Base-by-base conservation (phyloP, 2,329 filamentous ascomycete genomes). In the Botrytis paeoniae region DNA sequence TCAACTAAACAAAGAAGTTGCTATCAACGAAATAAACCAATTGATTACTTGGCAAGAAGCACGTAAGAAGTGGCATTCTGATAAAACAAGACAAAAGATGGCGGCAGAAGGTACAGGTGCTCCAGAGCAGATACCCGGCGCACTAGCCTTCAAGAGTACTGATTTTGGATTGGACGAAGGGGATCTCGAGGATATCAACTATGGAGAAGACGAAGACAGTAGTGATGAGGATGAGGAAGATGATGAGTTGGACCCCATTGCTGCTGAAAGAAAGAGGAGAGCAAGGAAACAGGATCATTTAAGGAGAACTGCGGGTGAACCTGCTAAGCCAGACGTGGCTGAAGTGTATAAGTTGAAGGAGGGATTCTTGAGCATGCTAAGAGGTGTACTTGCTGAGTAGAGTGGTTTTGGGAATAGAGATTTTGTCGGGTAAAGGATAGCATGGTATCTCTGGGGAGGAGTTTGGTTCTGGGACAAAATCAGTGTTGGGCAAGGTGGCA, bases 61-160 rank as follows among this genome's bases (percentile, higher is more conserved):
- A 60, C 87, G 96, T 72, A 98, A 99, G 87, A 95, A 95, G 84
- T 99, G 96, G 96, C 96, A 99, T 81, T 91, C 95, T 75, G 94
- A 97, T 83, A 99, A 99, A 86, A 99, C 96, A 14, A 86, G 95
- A 71, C 96, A 98, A 84, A 99, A 99, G 87, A 98, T 99, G 96
- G 96, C 96, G 0, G 94, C 94, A 3, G 94, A 95, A 79, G 90
- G 90, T 4, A 85, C 86, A 9, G 84, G 85, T 54, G 57, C 66
- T 20, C 82, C 83, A 29, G 85, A 86, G 39, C 82, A 87, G 73
- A 82, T 84, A 70, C 86, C 87, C 10, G 88, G 87, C 14, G 89
- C 85, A 37, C 85, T 86, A 76, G 79, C 81, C 29, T 97, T 98
- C 84, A 90, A 88, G 79, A 91, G 92, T 35, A 89, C 88, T 66